Evolutionary conservation across 192 early-diverging fungal species (phyloP), one percentile per base, ranked within the genome.

Genomic region (Backusella circina): DNA sequence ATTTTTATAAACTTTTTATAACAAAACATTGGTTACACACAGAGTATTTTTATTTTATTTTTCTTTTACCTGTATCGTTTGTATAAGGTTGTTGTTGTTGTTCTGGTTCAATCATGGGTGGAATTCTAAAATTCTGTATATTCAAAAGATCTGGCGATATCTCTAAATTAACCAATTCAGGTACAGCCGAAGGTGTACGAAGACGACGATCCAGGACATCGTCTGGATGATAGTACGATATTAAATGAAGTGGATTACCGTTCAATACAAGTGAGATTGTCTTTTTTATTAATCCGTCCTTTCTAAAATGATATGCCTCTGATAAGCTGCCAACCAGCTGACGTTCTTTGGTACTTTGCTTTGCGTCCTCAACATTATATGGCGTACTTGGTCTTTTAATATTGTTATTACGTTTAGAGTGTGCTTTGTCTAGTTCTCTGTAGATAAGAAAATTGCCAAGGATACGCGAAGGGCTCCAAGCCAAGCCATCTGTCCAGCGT

Each of bases 391-490:
- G 9, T 61, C 23, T 23, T 61, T 23, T 70, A 9, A 23, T 47
- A 8, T 30, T 32, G 26, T 30, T 41, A 70, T 31, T 67, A 61
- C 35, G 39, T 18, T 65, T 35, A 21, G 33, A 31, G 7, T 69
- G 44, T 26, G 71, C 71, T n/a, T 78, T 67, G 71, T 89, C 88
- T 13, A 89, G 78, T 77, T 95, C 94, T 37, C 92, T 90, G 85
- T 95, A 95, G 26, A 94, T 84, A 61, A 95, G 77, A 69, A 94
- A 95, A 66, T 93, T 93, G 64, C 91, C 91, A 37, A 92, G 79
- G 30, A 95, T 93, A 37, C 94, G 90, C 3, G 93, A 94, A 9
- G 94, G 94, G 32, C 92, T 92, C 94, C 94, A 95, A 3, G 88
- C 81, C 5, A 90, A 86, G 4, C 93, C 93, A 71, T 95, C 94